These are phyloP conservation scores for Scleroderma citrinum DNA, from an alignment of 768 basidiomycete species.

Conservation along the genomic window DNA sequence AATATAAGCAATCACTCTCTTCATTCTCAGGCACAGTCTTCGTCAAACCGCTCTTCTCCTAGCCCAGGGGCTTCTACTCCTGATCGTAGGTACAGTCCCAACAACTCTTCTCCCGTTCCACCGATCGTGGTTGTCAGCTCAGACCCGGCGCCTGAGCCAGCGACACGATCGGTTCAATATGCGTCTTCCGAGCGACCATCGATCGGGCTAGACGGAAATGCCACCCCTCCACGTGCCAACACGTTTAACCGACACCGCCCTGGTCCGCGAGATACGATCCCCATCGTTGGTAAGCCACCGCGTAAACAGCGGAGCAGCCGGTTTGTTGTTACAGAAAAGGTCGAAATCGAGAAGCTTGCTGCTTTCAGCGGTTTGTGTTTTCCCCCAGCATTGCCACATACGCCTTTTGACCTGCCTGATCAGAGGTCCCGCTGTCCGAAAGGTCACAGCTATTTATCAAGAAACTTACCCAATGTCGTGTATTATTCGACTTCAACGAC, in stretches of 20 bases:
- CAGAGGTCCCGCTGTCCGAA: slow-evolving; percentile 86
- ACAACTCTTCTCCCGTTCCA: slow-evolving; percentile 50
- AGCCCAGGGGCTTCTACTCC: slow-evolving; percentile 35
- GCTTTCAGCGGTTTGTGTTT: slow-evolving; percentile 66
- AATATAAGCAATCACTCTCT: slow-evolving; percentile 35
- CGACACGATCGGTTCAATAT: slow-evolving; percentile 37
- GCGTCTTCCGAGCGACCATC: slow-evolving; percentile 45
- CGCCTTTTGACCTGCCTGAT: slow-evolving; percentile 1
- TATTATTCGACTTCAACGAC: slow-evolving; percentile 98
- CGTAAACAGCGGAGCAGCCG: slow-evolving; percentile 96
- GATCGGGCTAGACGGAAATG: slow-evolving; percentile 39
- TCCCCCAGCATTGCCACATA: slow-evolving; percentile 7
- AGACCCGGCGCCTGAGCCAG: slow-evolving; percentile 48
- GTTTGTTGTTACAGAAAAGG: slow-evolving; percentile 93
- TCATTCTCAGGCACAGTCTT: slow-evolving; percentile 33
- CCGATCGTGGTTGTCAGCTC: slow-evolving; percentile 85
- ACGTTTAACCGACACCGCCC: slow-evolving; percentile 71
- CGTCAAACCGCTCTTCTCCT: slow-evolving; percentile 39
- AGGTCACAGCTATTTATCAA: slow-evolving; percentile 87
- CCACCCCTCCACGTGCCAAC: slow-evolving; percentile 59
- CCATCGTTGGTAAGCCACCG: slow-evolving; percentile 92
- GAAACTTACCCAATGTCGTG: slow-evolving; percentile 94
- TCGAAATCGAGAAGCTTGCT: slow-evolving; percentile 92
- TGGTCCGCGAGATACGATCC: slow-evolving; percentile 93
- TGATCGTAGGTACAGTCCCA: slow-evolving; percentile 52